A percentile compares a stretch with the other conserved stretches of the same genome.
Evolutionary conservation across 257 asterid species (phyloP).

Genomic region (Phtheirospermum japonicum): DNA sequence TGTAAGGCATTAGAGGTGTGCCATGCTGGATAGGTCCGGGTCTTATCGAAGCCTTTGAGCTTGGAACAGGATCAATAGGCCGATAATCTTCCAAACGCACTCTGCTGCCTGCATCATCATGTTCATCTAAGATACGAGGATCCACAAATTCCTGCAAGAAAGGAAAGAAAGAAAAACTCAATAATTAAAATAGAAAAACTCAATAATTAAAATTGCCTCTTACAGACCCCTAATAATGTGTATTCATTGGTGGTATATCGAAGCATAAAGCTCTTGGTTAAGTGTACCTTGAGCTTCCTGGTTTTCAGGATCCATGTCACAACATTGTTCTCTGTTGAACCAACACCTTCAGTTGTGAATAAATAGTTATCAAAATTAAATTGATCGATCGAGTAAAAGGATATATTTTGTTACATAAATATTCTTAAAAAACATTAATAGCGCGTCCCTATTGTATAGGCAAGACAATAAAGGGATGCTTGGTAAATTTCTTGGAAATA

Average conservation of each 20-base stretch:
- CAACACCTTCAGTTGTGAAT: conserved; percentile 22
- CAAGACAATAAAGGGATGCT: no score
- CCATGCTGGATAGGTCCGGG: conserved; percentile 84
- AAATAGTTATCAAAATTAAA: background rate
- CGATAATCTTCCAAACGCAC: conserved; percentile 64
- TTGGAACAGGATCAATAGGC: conserved; percentile 76
- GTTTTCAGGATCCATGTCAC: conserved; percentile 24
- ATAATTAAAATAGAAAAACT: no score
- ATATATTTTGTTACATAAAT: no score
- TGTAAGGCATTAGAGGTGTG: conserved; percentile 76
- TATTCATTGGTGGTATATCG: no score
- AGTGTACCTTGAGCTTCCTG: conserved; percentile 62
- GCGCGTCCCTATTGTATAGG: no score
- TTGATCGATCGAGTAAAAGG: no score
- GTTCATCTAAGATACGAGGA: conserved; percentile 1
- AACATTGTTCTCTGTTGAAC: conserved; percentile 19
- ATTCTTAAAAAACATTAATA: no score
- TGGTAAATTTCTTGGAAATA: no score
- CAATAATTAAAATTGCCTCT: no score
- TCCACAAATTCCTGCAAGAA: conserved; percentile 31
- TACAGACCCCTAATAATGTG: no score
- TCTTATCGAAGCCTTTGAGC: conserved; percentile 60
- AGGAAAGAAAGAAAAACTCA: no score
- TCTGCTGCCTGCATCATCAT: no score
- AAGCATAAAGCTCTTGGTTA: background rate